Percentiles rank a stretch among this genome's conserved stretches.
Evolutionary conservation across 371 early-diverging fungal species (phyloP).

Genomic region (Mortierella sp.): DNA sequence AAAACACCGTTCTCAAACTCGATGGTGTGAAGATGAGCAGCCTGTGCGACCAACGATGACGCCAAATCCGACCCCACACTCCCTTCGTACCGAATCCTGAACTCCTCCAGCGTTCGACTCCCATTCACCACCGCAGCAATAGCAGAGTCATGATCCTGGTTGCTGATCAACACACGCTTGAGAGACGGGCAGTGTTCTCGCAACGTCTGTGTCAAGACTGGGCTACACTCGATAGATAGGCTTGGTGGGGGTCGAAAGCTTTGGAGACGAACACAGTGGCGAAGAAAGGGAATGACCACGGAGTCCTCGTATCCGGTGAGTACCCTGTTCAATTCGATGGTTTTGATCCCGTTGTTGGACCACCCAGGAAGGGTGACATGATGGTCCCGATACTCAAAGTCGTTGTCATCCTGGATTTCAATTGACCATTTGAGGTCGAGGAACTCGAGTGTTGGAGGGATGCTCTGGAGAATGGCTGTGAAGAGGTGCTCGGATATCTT

Average conservation of each 20-base stretch:
- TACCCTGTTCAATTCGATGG: neutral
- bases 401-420: neutral
- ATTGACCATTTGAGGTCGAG: conserved; percentile 1
- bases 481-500: neutral
- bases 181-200: neutral
- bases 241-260: neutral
- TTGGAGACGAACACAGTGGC: neutral
- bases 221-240: neutral
- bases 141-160: conserved; percentile 3
- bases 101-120: neutral
- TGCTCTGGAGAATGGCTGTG: neutral
- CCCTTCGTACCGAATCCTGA: neutral
- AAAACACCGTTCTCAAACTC: neutral
- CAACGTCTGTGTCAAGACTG: neutral
- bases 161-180: neutral
- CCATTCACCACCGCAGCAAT: neutral
- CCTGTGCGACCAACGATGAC: neutral
- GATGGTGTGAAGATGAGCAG: neutral
- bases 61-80: neutral
- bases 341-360: neutral
- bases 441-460: neutral
- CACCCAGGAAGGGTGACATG: neutral
- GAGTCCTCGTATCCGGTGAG: neutral
- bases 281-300: neutral
- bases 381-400: neutral